Conservation (phyloP, 345 rosid species). For the Murraya paniculata region DNA sequence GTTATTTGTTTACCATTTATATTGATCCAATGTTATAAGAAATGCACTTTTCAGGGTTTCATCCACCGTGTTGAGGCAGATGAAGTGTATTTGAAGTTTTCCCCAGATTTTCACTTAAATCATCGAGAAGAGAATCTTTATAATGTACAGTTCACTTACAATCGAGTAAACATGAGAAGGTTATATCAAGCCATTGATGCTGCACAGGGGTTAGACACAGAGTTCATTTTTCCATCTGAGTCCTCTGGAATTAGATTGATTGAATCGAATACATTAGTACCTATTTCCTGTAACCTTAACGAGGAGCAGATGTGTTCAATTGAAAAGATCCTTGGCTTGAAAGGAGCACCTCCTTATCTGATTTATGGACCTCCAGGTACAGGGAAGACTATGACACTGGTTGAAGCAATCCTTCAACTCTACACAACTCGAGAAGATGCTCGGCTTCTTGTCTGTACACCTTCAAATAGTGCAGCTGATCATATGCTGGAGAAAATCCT, state of each 20-base stretch:
- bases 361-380: constrained; percentile 98
- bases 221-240: constrained; percentile 63
- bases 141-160: constrained; percentile 69
- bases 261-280: constrained; percentile 45
- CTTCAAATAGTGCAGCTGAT: constrained; percentile 95
- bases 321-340: constrained; percentile 77
- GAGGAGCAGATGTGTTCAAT: constrained; percentile 75
- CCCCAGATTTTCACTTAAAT: constrained; percentile 42
- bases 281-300: constrained; percentile 58
- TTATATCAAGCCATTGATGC: constrained; percentile 73
- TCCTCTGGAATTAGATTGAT: constrained; percentile 44
- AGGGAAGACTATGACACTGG: constrained; percentile 85
- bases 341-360: constrained; percentile 82
- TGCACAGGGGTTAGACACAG: constrained; percentile 43
- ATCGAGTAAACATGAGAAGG: constrained; percentile 66
- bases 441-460: constrained; percentile 80
- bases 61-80: constrained; percentile 85
- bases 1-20: neutral
- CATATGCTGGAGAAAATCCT: constrained; percentile 69
- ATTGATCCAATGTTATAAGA: neutral
- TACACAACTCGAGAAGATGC: constrained; percentile 36
- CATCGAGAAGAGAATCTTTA: constrained; percentile 53
- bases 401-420: constrained; percentile 81
- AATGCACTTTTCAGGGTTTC: constrained; percentile 54
- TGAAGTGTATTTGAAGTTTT: constrained; percentile 71